Base-by-base conservation (phyloP, 768 basidiomycete genomes). In the Gymnopilus junonius region DNA sequence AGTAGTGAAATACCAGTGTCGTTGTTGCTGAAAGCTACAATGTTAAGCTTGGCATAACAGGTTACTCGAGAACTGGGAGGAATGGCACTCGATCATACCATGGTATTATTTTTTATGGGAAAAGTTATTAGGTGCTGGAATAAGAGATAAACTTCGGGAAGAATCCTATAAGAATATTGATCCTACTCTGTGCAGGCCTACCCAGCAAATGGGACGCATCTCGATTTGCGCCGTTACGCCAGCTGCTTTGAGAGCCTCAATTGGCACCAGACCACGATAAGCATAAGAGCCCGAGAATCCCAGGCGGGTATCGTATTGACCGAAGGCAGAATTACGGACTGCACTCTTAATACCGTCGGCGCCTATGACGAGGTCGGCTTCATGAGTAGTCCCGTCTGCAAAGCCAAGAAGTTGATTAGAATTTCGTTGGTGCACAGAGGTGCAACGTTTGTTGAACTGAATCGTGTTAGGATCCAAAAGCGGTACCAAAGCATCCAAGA, bases 391-490 rank as follows among this genome's bases (percentile, higher is more conserved):
- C 7, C 82, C 82, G 63, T 87, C 86, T 7, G 78, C 67, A 62
- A 87, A 88, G 25, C 77, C 74, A 4, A 87, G 69, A 8, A 75
- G 70, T 3, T 68, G 70, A 4, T 71, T 74, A 8, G 74, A 71
- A 8, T 68, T 56, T 12, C 71, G 25, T 23, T 59, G 60, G 21
- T 73, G 68, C n/a, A 84, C 67, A 10, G 74, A 75, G 11, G 68
- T 73, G 66, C 83, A 84, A 11, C 83, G 82, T 65, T 84, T 86
- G 67, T 82, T 77, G 73, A 87, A 84, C 65, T 84, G 83, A 4
- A 79, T 73, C 32, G 71, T 69, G 8, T 72, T 66, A 0, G 81
- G 76, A 62, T 86, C 78, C 25, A 86, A 55, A 20, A 80, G 73
- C 7, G 75, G 75, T 5, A 80, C 71, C 27, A 87, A 69, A 1